Percentiles rank a stretch among this genome's conserved stretches.
phyloP scores from a whole-genome alignment of 371 early-diverging fungal species.

The Mucor saturninus region DNA sequence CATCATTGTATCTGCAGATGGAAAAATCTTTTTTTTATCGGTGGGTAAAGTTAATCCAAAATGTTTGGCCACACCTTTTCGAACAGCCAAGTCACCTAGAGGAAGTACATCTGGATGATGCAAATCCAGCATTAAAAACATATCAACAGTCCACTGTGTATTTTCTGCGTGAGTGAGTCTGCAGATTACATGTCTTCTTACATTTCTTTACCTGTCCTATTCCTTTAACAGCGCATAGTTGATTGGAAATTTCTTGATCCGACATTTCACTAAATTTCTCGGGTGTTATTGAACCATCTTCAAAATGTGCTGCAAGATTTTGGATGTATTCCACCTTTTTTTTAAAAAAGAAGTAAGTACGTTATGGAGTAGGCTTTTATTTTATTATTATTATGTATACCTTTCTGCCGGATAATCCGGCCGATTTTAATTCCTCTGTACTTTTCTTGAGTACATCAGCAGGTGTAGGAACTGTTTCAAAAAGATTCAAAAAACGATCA shows the following conservation, averaged over 20 bases:
- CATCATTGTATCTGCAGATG: constrained; percentile 47
- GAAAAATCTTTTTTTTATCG: constrained; percentile 28
- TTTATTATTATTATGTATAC: not conserved
- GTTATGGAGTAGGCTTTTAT: no score
- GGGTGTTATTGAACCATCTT: constrained; percentile 42
- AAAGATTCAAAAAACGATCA: constrained; percentile 44
- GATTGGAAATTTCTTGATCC: constrained; percentile 48
- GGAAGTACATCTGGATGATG: constrained; percentile 63
- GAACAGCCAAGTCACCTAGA: constrained; percentile 57
- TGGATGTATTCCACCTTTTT: constrained; percentile 42
- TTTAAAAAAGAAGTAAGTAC: no score
- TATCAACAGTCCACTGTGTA: constrained; percentile 61
- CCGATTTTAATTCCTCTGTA: constrained; percentile 37
- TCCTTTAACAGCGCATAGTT: constrained; percentile 54
- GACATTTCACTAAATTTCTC: constrained; percentile 42
- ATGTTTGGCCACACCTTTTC: constrained; percentile 57
- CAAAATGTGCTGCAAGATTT: constrained; percentile 53
- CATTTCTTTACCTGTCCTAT: constrained; percentile 54
- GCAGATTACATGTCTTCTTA: not conserved
- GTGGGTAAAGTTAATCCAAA: constrained; percentile 13
- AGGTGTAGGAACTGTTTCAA: constrained; percentile 52
- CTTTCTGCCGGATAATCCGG: constrained; percentile 57
- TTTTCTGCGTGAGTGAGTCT: not conserved
- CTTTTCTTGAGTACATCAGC: constrained; percentile 36
- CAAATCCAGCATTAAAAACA: constrained; percentile 60